These are phyloP conservation scores for Ustilago lituana DNA, from an alignment of 1,284 basidiomycete species.

Conservation along the genomic window DNA sequence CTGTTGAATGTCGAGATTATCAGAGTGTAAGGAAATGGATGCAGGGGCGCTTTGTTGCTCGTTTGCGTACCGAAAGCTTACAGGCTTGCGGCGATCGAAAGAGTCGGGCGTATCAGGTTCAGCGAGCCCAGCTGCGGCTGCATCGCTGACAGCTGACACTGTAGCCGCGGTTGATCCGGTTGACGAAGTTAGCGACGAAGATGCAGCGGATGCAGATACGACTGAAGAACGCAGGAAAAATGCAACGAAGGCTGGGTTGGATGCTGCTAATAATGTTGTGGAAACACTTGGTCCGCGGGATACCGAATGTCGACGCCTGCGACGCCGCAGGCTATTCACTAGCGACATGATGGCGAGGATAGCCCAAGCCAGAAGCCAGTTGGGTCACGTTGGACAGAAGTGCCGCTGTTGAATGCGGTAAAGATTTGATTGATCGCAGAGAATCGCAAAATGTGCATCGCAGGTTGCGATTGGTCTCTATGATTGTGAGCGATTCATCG, in stretches of 20 bases:
- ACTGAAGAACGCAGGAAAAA: conserved; percentile 6
- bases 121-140: background rate
- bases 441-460: conserved; percentile 6
- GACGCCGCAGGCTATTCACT: background rate
- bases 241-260: background rate
- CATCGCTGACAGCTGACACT: background rate
- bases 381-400: background rate
- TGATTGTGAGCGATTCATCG: conserved; percentile 24
- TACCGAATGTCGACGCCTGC: background rate
- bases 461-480: conserved; percentile 20
- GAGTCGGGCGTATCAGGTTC: conserved; percentile 8
- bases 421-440: background rate
- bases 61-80: conserved; percentile 28
- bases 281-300: background rate
- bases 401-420: background rate
- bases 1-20: background rate
- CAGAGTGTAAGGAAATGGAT: conserved; percentile 4
- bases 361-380: background rate
- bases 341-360: background rate
- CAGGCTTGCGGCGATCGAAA: conserved; percentile 30
- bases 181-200: background rate
- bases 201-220: background rate
- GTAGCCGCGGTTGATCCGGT: background rate
- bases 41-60: conserved; percentile 7
- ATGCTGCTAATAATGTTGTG: background rate